Evolutionary conservation across 352 stramenopile genomes (phyloP).

Genomic region (Phytophthora cryptogea): DNA sequence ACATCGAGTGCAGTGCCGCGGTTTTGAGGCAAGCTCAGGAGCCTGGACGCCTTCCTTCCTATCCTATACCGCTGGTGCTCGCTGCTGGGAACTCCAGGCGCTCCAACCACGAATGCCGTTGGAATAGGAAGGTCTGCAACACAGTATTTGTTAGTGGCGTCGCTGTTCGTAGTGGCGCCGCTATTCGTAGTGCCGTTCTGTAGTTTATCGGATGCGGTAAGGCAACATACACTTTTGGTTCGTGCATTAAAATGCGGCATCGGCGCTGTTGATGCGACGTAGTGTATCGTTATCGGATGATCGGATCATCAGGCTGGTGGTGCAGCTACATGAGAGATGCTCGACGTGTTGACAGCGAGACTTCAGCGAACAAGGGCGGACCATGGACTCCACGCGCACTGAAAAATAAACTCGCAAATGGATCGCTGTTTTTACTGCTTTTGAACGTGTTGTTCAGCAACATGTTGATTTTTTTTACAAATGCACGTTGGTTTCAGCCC

Average conservation of each 20-base stretch:
- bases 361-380: too few relatives aligned
- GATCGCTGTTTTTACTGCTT: too few relatives aligned
- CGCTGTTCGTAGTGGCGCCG: background rate
- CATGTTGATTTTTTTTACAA: too few relatives aligned
- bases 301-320: background rate
- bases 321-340: background rate
- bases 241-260: background rate
- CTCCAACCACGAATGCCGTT: too few relatives aligned
- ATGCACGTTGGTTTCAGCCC: too few relatives aligned
- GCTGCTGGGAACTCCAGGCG: background rate
- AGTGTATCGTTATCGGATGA: background rate
- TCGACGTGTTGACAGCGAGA: too few relatives aligned
- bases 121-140: background rate
- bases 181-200: background rate
- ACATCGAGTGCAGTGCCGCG: slow-evolving; percentile 9
- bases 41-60: background rate
- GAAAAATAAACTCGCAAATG: too few relatives aligned
- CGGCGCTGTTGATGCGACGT: too few relatives aligned
- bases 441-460: too few relatives aligned
- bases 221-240: background rate
- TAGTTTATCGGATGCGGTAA: background rate
- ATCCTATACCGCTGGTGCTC: background rate
- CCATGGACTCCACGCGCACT: too few relatives aligned
- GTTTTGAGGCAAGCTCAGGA: background rate
- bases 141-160: too few relatives aligned